Evolutionary conservation across 257 asterid species (phyloP).

Genomic region (Solanum lignicaule): DNA sequence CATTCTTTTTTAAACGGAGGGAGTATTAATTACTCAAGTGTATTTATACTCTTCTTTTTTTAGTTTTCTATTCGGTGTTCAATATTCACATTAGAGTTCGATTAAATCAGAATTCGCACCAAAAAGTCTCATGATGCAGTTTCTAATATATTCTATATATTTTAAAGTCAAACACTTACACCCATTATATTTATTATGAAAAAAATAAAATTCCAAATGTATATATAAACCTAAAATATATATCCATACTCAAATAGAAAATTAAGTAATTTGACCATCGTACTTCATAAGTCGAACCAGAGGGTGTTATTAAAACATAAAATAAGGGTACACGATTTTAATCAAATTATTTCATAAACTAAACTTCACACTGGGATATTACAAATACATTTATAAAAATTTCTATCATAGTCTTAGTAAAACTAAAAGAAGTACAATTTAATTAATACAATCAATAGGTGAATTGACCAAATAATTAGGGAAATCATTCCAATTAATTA

Average conservation of each 20-base stretch:
- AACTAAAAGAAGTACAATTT: background rate
- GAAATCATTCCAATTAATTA: constrained; percentile 8
- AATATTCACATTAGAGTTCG: too few relatives aligned
- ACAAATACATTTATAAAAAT: background rate
- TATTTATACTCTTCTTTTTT: too few relatives aligned
- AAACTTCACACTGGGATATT: background rate
- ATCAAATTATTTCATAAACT: background rate
- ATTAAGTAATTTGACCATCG: background rate
- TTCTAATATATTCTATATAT: too few relatives aligned
- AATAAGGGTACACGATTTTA: background rate
- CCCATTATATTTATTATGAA: too few relatives aligned
- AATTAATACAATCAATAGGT: background rate
- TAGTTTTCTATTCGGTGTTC: accelerated
- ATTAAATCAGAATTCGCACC: background rate
- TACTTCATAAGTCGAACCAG: background rate
- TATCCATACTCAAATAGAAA: background rate
- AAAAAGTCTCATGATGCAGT: too few relatives aligned
- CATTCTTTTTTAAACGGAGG: too few relatives aligned
- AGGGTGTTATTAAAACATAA: background rate
- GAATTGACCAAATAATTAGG: background rate
- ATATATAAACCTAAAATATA: too few relatives aligned
- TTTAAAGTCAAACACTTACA: too few relatives aligned
- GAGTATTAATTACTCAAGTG: background rate
- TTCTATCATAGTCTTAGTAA: background rate
- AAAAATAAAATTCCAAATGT: too few relatives aligned